Evolutionary conservation across 1,284 basidiomycete species (phyloP).

Genomic region (Leccinum pallidistipes): DNA sequence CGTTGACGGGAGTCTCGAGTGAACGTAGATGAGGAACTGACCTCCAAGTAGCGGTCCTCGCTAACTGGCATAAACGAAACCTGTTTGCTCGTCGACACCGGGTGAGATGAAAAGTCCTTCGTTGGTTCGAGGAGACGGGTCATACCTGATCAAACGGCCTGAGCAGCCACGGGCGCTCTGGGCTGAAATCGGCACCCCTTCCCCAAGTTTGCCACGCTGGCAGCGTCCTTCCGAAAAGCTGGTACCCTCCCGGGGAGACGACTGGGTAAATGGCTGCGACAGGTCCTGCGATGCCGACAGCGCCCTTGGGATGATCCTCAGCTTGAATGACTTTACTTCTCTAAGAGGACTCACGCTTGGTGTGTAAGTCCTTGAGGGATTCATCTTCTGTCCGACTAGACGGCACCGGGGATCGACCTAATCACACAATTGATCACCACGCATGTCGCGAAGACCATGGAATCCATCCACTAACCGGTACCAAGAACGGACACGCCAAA

Average conservation of each 20-base stretch:
- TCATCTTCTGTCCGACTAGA: constrained; percentile 64
- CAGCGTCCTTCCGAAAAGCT: constrained; percentile 58
- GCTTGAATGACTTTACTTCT: background rate
- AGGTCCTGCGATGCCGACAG: constrained; percentile 61
- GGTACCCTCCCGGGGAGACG: constrained; percentile 66
- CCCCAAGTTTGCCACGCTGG: constrained; percentile 67
- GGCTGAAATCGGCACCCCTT: constrained; percentile 46
- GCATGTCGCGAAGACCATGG: background rate
- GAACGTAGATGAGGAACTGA: constrained; percentile 1
- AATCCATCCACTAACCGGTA: constrained; percentile 45
- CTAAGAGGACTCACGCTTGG: constrained; percentile 44
- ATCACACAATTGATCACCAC: background rate
- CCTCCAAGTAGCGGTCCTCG: constrained; percentile 49
- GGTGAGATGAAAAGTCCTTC: background rate
- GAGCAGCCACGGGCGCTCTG: constrained; percentile 59
- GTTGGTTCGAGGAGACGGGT: background rate
- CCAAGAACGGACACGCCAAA: constrained; percentile 58
- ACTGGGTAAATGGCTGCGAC: constrained; percentile 67
- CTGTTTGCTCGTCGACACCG: constrained; percentile 28
- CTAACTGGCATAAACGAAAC: constrained; percentile 47
- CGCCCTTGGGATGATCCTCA: constrained; percentile 43
- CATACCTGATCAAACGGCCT: constrained; percentile 63
- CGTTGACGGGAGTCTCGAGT: background rate
- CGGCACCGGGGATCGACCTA: constrained; percentile 64
- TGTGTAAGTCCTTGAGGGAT: constrained; percentile 61